Base-by-base conservation (phyloP, 1,284 basidiomycete genomes). In the Dichomitus squalens region DNA sequence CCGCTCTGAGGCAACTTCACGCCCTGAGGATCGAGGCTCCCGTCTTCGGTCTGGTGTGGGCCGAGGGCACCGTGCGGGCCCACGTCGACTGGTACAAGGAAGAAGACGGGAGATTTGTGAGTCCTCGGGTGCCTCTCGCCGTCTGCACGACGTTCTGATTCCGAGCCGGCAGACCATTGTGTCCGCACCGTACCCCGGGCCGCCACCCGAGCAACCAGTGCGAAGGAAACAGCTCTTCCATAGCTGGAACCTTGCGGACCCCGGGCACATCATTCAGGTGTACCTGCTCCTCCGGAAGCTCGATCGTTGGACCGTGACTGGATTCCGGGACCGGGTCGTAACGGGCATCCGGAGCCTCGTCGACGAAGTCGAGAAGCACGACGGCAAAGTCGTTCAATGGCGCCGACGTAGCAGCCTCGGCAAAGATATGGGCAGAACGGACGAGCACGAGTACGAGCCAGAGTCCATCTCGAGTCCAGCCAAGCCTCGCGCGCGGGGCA, bases 231-330 rank as follows among this genome's bases (percentile, higher is more conserved):
- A 41, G 25, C 20, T 44, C 66, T 82, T 79, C 64, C 74, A 80
- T 56, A 78, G 82, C 60, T 84, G 84, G 83, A 65, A 76, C 23
- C 65, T 85, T 39, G 72, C 77, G 35, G 61, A 68, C 11, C 77
- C 81, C 0, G 67, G 68, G 35, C 76, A 82, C 55, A 81, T 82
- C 48, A 67, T 84, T 4, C 64, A 77, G 53, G 75, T 85, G 8
- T 83, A 77, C 69, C 76, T 84, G 57, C 68, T 84, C n/a, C 71
- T 84, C 49, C 75, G 76, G 43, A 83, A 84, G 59, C 76, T 85
- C 55, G 83, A 85, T 57, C 63, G 64, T 23, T 85, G 81, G 82
- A 83, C 81, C 27, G 55, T 52, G 11, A 8, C n/a, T 1, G 43
- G 36, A 14, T 56, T 56, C 2, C 70, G 71, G 4, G 68, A 68